Conservation (phyloP, 2,329 filamentous ascomycete genomes). For the Stylonectria norvegica region DNA sequence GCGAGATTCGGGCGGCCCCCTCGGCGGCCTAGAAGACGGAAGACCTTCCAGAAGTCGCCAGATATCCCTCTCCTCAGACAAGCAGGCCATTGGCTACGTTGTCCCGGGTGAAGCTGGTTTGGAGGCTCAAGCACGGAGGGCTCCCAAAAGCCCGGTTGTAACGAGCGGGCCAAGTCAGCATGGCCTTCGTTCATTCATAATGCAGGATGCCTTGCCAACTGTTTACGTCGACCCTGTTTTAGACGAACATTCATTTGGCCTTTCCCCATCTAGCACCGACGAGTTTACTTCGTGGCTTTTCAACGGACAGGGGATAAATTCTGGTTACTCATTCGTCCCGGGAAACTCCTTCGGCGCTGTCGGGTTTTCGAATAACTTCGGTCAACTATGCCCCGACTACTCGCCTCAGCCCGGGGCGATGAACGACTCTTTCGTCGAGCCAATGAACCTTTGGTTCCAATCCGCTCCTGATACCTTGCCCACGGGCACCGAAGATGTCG, state of each 20-base stretch:
- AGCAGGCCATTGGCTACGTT: conserved; percentile 13
- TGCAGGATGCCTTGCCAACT: conserved; percentile 20
- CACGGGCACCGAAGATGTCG: conserved; percentile 21
- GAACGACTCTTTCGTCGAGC: conserved; percentile 24
- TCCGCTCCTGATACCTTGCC: conserved; percentile 24
- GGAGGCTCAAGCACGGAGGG: conserved; percentile 19
- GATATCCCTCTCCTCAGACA: conserved; percentile 21
- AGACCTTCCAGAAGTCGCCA: conserved; percentile 16
- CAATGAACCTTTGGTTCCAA: conserved; percentile 28
- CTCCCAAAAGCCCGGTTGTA: conserved; percentile 20
- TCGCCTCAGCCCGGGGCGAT: conserved; percentile 22
- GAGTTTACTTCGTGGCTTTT: conserved; percentile 29
- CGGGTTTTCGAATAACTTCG: conserved; percentile 28
- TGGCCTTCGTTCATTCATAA: conserved; percentile 16
- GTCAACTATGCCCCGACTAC: conserved; percentile 26
- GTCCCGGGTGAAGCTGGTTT: conserved; percentile 20
- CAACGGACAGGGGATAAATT: conserved; percentile 21
- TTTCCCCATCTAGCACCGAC: conserved; percentile 27
- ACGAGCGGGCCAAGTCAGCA: conserved; percentile 16
- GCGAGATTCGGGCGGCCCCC: too few relatives aligned
- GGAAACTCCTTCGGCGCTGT: conserved; percentile 19
- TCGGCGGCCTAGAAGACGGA: conserved; percentile 17
- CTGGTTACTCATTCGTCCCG: conserved; percentile 22
- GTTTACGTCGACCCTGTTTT: conserved; percentile 19
- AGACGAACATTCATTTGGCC: conserved; percentile 26